Evolutionary conservation across 2,329 filamentous ascomycete genomes (phyloP), one percentile per base, ranked within the genome.

Genomic region (Fusarium sp.): DNA sequence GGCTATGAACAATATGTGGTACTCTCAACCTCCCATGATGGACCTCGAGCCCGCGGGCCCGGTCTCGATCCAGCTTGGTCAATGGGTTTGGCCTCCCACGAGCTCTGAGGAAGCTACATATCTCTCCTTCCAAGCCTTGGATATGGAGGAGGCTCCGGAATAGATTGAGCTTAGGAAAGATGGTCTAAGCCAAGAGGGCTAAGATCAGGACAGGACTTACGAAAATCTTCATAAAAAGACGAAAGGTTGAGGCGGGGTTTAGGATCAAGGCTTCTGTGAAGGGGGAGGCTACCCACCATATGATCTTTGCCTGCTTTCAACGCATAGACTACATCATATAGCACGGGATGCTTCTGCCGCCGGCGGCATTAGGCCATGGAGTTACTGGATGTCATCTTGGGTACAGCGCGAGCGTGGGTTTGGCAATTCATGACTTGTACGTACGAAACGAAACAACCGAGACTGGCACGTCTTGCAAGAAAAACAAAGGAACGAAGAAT

Each of bases 61-160:
- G 50, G 71, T 75, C 68, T 71, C 79, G 38, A 69, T 79, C 33
- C 71, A 74, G 13, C 65, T 70, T 29, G 68, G 61, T 8, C 79
- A 80, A 33, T 81, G 79, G 79, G 70, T 76, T 60, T 81, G 80
- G 80, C 68, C 77, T 3, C 71, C 75, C n/a, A 62, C 73, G 13
- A 71, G 67, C 60, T 58, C 71, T 4, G 79, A 78, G 14, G 72
- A 65, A 25, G 58, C 60, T 3, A 66, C 74, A 10, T 65, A 68
- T 38, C 65, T 77, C 14, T 66, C 71, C 9, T 74, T 74, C 13
- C 71, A 74, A 40, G 35, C 71, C 18, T 6, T 72, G 18, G 75
- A 75, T 27, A 74, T 78, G 70, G 74, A 77, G 50, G 75, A 71
- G 20, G 33, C 52, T n/a, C 68, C 66, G 40, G 63, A 68, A 50